Evolutionary conservation across 768 basidiomycete genomes (phyloP), one percentile per base, ranked within the genome.

Genomic region (Chalciporus sphaerocephalus): DNA sequence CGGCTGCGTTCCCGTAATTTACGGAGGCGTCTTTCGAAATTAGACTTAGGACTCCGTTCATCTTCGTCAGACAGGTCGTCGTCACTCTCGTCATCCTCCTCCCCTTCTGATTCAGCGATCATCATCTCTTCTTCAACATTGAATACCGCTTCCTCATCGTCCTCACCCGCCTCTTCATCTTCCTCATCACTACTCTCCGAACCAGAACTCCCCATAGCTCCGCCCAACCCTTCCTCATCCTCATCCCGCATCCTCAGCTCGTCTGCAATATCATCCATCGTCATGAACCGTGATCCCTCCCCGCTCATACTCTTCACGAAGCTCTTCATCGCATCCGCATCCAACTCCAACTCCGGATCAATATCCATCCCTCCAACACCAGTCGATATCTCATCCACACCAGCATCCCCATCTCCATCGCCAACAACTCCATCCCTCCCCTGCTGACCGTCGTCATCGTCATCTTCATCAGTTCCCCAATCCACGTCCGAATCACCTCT

Each of bases 231-330:
- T 1, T 71, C 68, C 21, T 72, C 75, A 46, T 82, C 80, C 53
- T 83, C 80, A 32, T 30, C 46, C 41, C 52, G 59, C 58, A 83
- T 75, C 51, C 60, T 64, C 45, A 70, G 71, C 42, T 66, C 73
- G 60, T 85, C 83, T 37, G 68, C 74, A 17, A 87, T 55, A 63
- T 90, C 87, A 55, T 81, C 84, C 66, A 81, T 79, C n/a, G 81
- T 83, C 37, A 76, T 64, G 50, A 74, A 72, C 36, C 48, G 53
- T 4, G 72, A 73, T 6, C 77, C 80, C 17, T 71, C 61, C 7
- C 51, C 71, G 46, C 76, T 64, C 70, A 78, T 73, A 5, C 82
- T 73, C 40, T 68, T 56, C 33, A 76, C 67, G 47, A 86, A 86
- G 12, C 64, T 57, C 47, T 63, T 59, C 82, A 87, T 77, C 17